These are phyloP conservation scores for Litchi chinensis DNA, from an alignment of 345 rosid species.

Conservation along the genomic window DNA sequence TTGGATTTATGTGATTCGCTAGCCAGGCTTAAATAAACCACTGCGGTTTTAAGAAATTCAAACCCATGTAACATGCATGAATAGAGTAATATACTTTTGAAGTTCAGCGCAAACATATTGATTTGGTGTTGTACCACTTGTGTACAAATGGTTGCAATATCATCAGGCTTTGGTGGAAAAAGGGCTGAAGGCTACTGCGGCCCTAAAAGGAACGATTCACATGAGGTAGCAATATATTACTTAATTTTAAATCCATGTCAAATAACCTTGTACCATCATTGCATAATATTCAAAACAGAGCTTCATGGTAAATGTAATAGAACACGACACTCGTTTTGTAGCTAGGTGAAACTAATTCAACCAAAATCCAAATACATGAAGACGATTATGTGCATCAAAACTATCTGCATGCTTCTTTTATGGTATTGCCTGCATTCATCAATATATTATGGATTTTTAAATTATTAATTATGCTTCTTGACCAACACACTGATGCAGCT, in stretches of 20 bases:
- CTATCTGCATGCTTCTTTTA: not conserved
- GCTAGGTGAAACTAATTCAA: not conserved
- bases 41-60: no score
- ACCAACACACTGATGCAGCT: not conserved
- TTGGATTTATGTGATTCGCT: no score
- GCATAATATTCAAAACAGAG: not conserved
- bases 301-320: not conserved
- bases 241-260: not conserved
- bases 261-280: not conserved
- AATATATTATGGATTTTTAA: not conserved
- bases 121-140: constrained; percentile 81
- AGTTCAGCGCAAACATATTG: no score
- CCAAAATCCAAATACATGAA: not conserved
- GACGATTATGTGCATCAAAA: not conserved
- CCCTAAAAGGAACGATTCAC: constrained; percentile 54
- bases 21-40: no score
- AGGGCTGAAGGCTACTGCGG: constrained; percentile 58
- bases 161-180: constrained; percentile 66
- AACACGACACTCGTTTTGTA: not conserved
- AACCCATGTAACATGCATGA: no score
- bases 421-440: not conserved
- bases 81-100: no score
- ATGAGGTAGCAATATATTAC: constrained; percentile 16
- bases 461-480: not conserved
- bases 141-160: constrained; percentile 81